Evolutionary conservation across 768 basidiomycete species (phyloP).

Genomic region (Termitomyces sp.): DNA sequence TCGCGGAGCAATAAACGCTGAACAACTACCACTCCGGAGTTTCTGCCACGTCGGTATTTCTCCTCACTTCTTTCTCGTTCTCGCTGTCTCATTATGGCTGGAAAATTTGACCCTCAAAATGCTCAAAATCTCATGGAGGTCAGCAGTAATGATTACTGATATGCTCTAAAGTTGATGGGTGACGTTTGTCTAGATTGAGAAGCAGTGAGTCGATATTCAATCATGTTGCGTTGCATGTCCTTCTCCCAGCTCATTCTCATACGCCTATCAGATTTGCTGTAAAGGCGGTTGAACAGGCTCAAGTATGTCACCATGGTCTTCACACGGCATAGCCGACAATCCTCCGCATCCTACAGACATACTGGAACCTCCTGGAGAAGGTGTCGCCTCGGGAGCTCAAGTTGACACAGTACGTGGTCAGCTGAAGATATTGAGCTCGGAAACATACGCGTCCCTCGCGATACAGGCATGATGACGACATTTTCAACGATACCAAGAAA

Average conservation of each 20-base stretch:
- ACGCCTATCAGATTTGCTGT: slow-evolving; percentile 72
- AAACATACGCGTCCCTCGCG: not conserved
- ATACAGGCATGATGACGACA: slow-evolving; percentile 81
- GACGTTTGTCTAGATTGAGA: slow-evolving; percentile 68
- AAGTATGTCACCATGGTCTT: slow-evolving; percentile 43
- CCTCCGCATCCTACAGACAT: slow-evolving; percentile 51
- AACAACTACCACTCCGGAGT: not conserved
- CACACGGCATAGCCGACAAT: not conserved
- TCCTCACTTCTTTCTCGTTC: not conserved
- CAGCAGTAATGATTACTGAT: slow-evolving; percentile 18
- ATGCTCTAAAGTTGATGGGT: not conserved
- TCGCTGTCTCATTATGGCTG: slow-evolving; percentile 10
- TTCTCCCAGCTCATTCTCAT: not conserved
- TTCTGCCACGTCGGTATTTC: slow-evolving; percentile 14
- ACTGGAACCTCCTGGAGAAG: slow-evolving; percentile 89
- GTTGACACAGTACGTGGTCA: slow-evolving; percentile 68
- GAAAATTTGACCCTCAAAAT: slow-evolving; percentile 78
- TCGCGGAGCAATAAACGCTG: not conserved
- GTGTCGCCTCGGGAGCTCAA: slow-evolving; percentile 70
- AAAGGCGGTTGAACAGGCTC: slow-evolving; percentile 93
- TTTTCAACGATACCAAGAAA: slow-evolving; percentile 68
- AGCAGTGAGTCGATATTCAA: slow-evolving; percentile 58
- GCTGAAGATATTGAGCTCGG: not conserved
- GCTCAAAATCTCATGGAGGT: slow-evolving; percentile 93
- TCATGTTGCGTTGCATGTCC: not conserved